A percentile compares a stretch with the other conserved stretches of the same genome.
These are phyloP conservation scores for Helichrysum umbraculigerum DNA, from an alignment of 129 eudicot species.

Conservation along the genomic window DNA sequence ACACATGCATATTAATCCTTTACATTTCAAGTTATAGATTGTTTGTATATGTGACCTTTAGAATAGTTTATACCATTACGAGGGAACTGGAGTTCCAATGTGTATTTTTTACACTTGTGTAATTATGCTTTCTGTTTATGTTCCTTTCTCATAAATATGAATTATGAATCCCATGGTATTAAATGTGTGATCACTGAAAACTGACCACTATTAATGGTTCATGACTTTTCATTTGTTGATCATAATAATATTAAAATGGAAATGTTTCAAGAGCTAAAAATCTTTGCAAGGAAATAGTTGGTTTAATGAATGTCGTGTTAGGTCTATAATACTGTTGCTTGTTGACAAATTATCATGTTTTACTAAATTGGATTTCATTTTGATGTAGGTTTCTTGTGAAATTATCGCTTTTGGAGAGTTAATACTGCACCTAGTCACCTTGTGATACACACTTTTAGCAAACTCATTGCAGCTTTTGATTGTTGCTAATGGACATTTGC, in stretches of 20 bases:
- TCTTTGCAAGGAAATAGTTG: not conserved
- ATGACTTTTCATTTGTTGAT: not conserved
- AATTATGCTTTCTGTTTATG: not conserved
- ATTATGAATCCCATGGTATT: not conserved
- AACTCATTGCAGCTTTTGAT: constrained; percentile 29
- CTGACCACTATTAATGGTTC: not conserved
- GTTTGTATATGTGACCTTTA: not conserved
- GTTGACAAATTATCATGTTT: constrained; percentile 21
- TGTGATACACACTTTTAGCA: not conserved
- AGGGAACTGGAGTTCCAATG: too few relatives aligned
- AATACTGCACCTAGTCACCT: constrained; percentile 7
- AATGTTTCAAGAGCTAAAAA: not conserved
- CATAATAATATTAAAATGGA: not conserved
- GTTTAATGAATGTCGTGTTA: not conserved
- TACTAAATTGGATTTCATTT: constrained; percentile 6
- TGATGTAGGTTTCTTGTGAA: constrained; percentile 22
- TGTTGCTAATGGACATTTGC: constrained; percentile 53
- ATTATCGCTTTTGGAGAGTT: constrained; percentile 11
- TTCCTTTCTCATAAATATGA: not conserved
- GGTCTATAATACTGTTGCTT: not conserved
- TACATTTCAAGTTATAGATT: not conserved
- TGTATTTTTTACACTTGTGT: not conserved
- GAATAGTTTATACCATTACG: too few relatives aligned
- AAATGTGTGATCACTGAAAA: not conserved
- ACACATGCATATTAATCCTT: not conserved